Evolutionary conservation across 2,329 filamentous ascomycete species (phyloP).

Genomic region (Fusarium nurragi): DNA sequence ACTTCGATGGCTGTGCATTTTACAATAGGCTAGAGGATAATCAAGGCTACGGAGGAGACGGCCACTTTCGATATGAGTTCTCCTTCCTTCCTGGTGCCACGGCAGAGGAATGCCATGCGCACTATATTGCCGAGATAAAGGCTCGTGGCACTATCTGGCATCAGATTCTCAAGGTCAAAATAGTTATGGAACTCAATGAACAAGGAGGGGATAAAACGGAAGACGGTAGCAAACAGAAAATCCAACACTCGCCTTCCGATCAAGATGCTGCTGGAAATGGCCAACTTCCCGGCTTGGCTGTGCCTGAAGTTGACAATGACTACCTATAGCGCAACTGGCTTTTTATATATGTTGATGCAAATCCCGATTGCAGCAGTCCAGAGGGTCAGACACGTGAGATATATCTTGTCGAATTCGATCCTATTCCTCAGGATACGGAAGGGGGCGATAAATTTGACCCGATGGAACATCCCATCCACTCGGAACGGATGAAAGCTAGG

Average conservation of each 20-base stretch:
- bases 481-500: neutral
- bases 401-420: neutral
- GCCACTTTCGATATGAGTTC: neutral
- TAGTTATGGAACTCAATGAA: conserved; percentile 1
- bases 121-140: conserved; percentile 6
- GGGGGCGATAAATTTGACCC: neutral
- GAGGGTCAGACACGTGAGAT: neutral
- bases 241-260: neutral
- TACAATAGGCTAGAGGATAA: neutral
- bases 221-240: neutral
- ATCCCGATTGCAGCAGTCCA: neutral
- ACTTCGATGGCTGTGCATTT: neutral
- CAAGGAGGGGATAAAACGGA: neutral
- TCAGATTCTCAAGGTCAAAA: conserved; percentile 4
- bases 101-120: neutral
- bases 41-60: neutral
- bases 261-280: too few relatives aligned
- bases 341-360: neutral
- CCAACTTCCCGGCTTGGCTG: too few relatives aligned
- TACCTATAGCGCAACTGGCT: too few relatives aligned
- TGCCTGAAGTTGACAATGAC: too few relatives aligned
- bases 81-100: conserved; percentile 4
- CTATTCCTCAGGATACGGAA: neutral
- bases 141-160: conserved; percentile 15
- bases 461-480: neutral